These are phyloP conservation scores for Trypanosoma theileri DNA, from an alignment of 208 protist species.

Conservation along the genomic window DNA sequence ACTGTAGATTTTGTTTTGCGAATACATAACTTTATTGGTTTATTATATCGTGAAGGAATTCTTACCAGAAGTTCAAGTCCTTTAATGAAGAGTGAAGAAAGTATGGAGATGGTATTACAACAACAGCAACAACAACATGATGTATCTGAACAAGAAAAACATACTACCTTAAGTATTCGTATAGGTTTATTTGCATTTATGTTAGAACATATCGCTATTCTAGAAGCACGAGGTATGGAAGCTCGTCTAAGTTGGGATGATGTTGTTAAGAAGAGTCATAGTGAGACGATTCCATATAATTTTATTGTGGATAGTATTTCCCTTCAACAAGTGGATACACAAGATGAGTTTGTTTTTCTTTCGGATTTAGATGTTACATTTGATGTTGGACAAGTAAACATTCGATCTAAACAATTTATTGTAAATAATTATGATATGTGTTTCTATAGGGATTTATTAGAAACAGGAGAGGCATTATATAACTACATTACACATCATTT, in stretches of 20 bases:
- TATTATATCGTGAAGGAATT: slow-evolving; percentile 10
- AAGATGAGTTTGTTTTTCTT: slow-evolving; percentile 10
- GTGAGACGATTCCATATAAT: slow-evolving; percentile 9
- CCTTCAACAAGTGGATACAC: slow-evolving; percentile 9
- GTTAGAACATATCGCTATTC: slow-evolving; percentile 21
- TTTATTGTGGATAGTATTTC: slow-evolving; percentile 20
- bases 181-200: slow-evolving; percentile 9
- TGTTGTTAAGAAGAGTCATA: background rate
- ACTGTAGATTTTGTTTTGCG: slow-evolving; percentile 26
- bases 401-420: slow-evolving; percentile 19
- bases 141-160: background rate
- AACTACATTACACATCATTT: slow-evolving; percentile 21
- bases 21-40: slow-evolving; percentile 30
- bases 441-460: slow-evolving; percentile 27
- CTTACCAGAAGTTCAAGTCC: background rate
- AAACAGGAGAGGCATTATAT: slow-evolving; percentile 14
- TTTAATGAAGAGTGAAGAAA: background rate
- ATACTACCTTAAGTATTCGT: slow-evolving; percentile 12
- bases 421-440: slow-evolving; percentile 32
- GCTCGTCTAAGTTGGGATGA: slow-evolving; percentile 9
- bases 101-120: background rate
- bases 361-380: slow-evolving; percentile 20
- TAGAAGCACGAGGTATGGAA: slow-evolving; percentile 24
- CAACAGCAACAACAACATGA: slow-evolving; percentile 1
- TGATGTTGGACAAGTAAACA: slow-evolving; percentile 26